These are phyloP conservation scores for Ceratobasidium sp. DNA, from an alignment of 1,284 basidiomycete species.

Conservation along the genomic window DNA sequence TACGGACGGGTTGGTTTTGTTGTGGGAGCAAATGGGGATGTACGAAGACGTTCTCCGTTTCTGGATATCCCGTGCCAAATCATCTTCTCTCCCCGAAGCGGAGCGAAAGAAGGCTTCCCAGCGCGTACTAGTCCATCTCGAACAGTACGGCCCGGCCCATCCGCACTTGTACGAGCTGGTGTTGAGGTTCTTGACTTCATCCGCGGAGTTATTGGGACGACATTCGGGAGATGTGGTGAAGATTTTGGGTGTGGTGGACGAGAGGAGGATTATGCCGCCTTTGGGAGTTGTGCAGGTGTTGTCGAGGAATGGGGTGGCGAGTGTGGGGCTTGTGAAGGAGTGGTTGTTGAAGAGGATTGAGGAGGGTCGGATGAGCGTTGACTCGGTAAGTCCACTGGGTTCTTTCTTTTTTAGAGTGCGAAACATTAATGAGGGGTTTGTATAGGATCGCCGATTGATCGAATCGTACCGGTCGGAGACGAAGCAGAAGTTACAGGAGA, in stretches of 20 bases:
- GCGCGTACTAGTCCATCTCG: slow-evolving; percentile 80
- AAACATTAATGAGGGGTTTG: neutral
- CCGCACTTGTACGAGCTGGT: slow-evolving; percentile 89
- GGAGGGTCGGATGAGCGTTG: slow-evolving; percentile 80
- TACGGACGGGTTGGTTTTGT: slow-evolving; percentile 84
- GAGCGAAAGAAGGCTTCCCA: slow-evolving; percentile 64
- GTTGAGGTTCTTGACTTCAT: slow-evolving; percentile 90
- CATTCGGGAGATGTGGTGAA: slow-evolving; percentile 79
- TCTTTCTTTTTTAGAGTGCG: neutral
- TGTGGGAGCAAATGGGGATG: slow-evolving; percentile 97
- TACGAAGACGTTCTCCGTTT: slow-evolving; percentile 94
- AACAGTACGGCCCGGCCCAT: slow-evolving; percentile 77
- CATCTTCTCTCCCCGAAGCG: slow-evolving; percentile 53
- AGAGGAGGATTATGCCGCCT: slow-evolving; percentile 86
- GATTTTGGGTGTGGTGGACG: slow-evolving; percentile 83
- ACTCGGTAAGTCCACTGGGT: slow-evolving; percentile 71
- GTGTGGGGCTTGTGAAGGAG: slow-evolving; percentile 89
- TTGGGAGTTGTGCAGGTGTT: slow-evolving; percentile 90
- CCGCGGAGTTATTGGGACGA: slow-evolving; percentile 73
- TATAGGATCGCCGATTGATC: slow-evolving; percentile 87
- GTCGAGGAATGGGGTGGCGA: slow-evolving; percentile 87
- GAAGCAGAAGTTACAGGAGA: slow-evolving; percentile 82
- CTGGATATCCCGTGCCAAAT: slow-evolving; percentile 75
- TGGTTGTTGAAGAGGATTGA: slow-evolving; percentile 87
- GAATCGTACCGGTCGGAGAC: slow-evolving; percentile 90